Percentiles rank a stretch among this genome's conserved stretches.
These are phyloP conservation scores for Tricladium varicosporioides DNA, from an alignment of 2,329 filamentous ascomycete species.

Conservation along the genomic window DNA sequence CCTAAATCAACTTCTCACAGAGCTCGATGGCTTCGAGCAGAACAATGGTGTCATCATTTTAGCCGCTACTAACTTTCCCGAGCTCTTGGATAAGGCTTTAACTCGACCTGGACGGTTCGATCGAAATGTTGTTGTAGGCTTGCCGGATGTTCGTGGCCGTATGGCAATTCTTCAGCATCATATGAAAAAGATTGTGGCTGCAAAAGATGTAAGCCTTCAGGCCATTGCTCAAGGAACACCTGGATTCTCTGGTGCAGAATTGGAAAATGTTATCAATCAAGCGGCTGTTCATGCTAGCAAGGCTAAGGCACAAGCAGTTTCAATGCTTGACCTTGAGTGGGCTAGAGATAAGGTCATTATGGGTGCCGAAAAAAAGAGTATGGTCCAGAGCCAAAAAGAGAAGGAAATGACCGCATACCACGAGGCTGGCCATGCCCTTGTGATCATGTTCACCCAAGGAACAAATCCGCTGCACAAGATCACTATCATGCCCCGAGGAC, in stretches of 20 bases:
- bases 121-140: slow-evolving; percentile 80
- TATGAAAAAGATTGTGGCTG: slow-evolving; percentile 83
- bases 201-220: slow-evolving; percentile 76
- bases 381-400: slow-evolving; percentile 88
- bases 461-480: slow-evolving; percentile 88
- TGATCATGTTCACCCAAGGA: slow-evolving; percentile 75
- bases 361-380: slow-evolving; percentile 87
- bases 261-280: slow-evolving; percentile 96
- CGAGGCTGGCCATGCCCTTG: slow-evolving; percentile 91
- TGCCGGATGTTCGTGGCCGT: slow-evolving; percentile 91
- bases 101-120: slow-evolving; percentile 95
- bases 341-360: slow-evolving; percentile 98
- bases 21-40: slow-evolving; percentile 95
- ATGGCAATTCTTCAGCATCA: slow-evolving; percentile 93
- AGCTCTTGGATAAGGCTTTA: slow-evolving; percentile 90
- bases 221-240: slow-evolving; percentile 83
- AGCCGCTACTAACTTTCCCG: slow-evolving; percentile 92
- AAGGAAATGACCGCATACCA: slow-evolving; percentile 96
- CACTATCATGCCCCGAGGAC: slow-evolving; percentile 90
- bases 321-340: slow-evolving; percentile 86
- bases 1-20: slow-evolving; percentile 92
- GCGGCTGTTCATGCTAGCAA: slow-evolving; percentile 94
- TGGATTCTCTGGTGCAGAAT: slow-evolving; percentile 90
- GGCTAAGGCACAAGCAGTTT: slow-evolving; percentile 72
- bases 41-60: slow-evolving; percentile 94